phyloP scores from a whole-genome alignment of 2,329 filamentous ascomycete species.

The Sporothrix pallida region DNA sequence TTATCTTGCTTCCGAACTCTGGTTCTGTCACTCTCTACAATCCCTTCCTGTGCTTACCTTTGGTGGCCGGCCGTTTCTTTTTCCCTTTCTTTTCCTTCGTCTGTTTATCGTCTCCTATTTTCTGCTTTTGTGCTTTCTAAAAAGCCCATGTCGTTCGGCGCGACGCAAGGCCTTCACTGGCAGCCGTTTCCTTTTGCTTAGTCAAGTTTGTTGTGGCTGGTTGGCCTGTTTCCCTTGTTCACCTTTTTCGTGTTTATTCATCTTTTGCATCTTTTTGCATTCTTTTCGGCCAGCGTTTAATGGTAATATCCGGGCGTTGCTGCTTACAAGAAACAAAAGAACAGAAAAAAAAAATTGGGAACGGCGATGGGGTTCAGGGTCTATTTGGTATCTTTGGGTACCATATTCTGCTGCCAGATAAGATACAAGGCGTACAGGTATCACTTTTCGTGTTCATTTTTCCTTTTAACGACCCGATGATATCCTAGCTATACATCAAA shows the following conservation, averaged over 20 bases:
- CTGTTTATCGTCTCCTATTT: not conserved
- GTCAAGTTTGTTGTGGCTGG: conserved; percentile 10
- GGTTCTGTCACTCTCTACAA: conserved; percentile 14
- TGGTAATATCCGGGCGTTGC: not conserved
- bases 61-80: not conserved
- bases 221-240: not conserved
- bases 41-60: not conserved
- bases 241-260: not conserved
- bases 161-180: conserved; percentile 15
- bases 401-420: conserved; percentile 3
- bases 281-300: not conserved
- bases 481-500: conserved; percentile 12
- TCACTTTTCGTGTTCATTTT: not conserved
- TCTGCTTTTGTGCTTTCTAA: conserved; percentile 21
- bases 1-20: not conserved
- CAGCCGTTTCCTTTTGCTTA: conserved; percentile 29
- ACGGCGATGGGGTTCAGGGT: not conserved
- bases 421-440: not conserved
- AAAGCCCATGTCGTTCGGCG: conserved; percentile 20
- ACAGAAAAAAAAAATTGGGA: conserved; percentile 18
- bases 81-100: not conserved
- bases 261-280: not conserved
- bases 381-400: not conserved
- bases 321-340: not conserved
- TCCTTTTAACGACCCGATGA: conserved; percentile 19